Conservation (phyloP, 441 rosid species). For the Omphalea diandra region DNA sequence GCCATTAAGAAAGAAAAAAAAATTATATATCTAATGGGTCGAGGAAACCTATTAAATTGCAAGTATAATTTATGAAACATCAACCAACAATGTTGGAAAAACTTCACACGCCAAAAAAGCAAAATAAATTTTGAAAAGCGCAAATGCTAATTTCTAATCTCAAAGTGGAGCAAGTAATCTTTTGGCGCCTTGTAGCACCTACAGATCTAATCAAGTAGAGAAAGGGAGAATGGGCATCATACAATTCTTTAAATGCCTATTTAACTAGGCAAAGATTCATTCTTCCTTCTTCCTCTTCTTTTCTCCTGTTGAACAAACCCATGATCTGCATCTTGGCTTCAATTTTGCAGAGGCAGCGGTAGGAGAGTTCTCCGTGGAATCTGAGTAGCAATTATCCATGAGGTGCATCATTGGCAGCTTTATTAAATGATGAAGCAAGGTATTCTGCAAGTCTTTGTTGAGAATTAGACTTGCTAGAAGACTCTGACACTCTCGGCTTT, state of each 20-base stretch:
- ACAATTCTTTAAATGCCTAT: neutral
- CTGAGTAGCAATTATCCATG: slow-evolving; percentile 25
- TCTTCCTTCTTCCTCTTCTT: neutral
- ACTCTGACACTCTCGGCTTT: slow-evolving; percentile 40
- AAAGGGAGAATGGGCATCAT: too few species aligned
- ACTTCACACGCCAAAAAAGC: too few species aligned
- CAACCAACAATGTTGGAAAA: neutral
- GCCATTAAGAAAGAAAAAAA: neutral
- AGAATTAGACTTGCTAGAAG: slow-evolving; percentile 42
- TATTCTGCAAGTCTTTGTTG: slow-evolving; percentile 71
- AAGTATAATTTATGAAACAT: slow-evolving; percentile 4
- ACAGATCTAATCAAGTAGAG: too few species aligned
- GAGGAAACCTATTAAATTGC: neutral
- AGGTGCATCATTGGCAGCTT: slow-evolving; percentile 43
- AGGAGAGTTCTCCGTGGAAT: neutral
- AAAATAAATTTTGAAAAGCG: too few species aligned
- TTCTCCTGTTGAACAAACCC: neutral
- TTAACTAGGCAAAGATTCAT: neutral
- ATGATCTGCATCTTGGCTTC: neutral
- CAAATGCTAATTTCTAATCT: neutral
- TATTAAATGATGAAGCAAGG: slow-evolving; percentile 72
- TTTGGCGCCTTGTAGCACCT: neutral
- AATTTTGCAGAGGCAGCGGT: neutral
- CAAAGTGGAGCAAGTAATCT: neutral
- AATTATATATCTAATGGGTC: neutral